Evolutionary conservation across 2,329 filamentous ascomycete species (phyloP).

Genomic region (Xylariomycetidae sp.): DNA sequence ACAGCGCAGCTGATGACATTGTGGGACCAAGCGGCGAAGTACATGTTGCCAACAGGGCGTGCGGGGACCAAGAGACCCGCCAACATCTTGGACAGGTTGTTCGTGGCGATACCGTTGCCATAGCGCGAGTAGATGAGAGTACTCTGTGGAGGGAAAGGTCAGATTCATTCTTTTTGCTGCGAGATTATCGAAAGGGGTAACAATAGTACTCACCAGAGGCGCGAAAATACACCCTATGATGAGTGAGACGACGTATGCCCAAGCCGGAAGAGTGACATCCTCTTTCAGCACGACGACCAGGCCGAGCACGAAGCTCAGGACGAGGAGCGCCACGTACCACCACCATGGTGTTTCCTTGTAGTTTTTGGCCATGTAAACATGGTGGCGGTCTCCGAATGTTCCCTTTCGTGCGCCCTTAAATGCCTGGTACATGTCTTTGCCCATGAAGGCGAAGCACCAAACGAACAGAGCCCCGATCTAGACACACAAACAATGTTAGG

Average conservation of each 20-base stretch:
- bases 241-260: constrained; percentile 43
- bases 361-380: constrained; percentile 45
- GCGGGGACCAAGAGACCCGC: constrained; percentile 47
- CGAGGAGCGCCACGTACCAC: constrained; percentile 41
- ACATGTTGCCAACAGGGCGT: constrained; percentile 52
- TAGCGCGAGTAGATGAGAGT: constrained; percentile 46
- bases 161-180: constrained; percentile 5
- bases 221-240: constrained; percentile 43
- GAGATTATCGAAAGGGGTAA: not conserved
- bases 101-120: constrained; percentile 54
- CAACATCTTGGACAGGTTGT: constrained; percentile 55
- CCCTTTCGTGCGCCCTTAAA: constrained; percentile 42
- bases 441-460: constrained; percentile 52
- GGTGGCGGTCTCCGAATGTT: constrained; percentile 45
- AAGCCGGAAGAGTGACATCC: constrained; percentile 40
- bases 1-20: constrained; percentile 48
- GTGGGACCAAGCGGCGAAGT: constrained; percentile 56
- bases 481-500: constrained; percentile 14
- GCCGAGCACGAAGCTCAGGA: constrained; percentile 41
- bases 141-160: constrained; percentile 31
- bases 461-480: constrained; percentile 49
- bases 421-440: constrained; percentile 42
- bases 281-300: constrained; percentile 41
- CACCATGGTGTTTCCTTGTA: constrained; percentile 48
- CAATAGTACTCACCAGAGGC: constrained; percentile 36